Base-by-base conservation (phyloP, 768 basidiomycete genomes). In the Coprinopsis marcescibilis region DNA sequence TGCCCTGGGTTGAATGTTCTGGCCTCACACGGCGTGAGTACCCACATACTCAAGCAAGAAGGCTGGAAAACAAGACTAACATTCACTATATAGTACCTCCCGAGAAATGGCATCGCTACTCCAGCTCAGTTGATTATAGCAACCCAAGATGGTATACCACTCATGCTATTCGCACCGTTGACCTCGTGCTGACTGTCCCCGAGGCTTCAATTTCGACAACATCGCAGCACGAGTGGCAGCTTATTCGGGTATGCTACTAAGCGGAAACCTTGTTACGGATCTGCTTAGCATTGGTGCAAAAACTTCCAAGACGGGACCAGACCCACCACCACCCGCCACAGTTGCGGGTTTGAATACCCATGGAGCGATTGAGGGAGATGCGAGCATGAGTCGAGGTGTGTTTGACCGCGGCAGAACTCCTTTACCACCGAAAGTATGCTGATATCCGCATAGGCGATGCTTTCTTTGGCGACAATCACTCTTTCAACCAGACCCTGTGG, bases 291-390 rank as follows among this genome's bases (percentile, higher is more conserved):
- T 56, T 43, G 55, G 57, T 20, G 45, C 47, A 11, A 58, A 58
- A 49, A 40, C 55, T 12, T 12, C 19, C 12, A 20, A 34, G 29
- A 58, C 57, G 7, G 57, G 57, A 2, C 49, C 46, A 20, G 55
- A 50, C 24, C 57, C 55, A 4, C 45, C 52, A 2, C 15, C 32
- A 3, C 57, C 55, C 12, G 57, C 57, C n/a, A 58, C 45, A n/a
- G 53, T 56, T 14, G 57, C 53, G 10, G 55, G 57, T 10, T 39
- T 56, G 24, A 51, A 53, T 43, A 55, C 54, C 1, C 55, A 59
- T 45, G 51, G 44, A 25, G 53, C 53, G n/a, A 55, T 59, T 39
- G 49, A 55, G 34, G 54, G 54, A 27, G 45, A 52, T 43, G 45
- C 51, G 4, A 55, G 54, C 23, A 48, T 39, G 30, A 52, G 51